Percentiles rank a stretch among this genome's conserved stretches.
phyloP scores from a whole-genome alignment of 2,329 filamentous ascomycete genomes.

The Juglanconis sp. region DNA sequence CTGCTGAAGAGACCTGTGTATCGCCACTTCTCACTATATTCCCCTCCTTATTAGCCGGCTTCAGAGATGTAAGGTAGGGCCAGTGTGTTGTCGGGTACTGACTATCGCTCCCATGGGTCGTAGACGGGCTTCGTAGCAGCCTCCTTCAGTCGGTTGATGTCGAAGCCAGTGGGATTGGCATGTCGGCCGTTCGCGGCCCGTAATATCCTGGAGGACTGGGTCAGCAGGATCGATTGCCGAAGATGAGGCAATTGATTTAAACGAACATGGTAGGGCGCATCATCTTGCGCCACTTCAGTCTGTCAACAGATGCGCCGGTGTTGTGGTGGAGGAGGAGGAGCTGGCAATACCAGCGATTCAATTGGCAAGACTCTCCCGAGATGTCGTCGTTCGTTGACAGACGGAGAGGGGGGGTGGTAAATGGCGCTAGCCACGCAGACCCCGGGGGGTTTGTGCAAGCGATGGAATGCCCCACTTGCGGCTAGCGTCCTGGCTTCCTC shows the following conservation, averaged over 20 bases:
- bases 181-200: constrained; percentile 49
- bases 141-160: constrained; percentile 74
- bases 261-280: constrained; percentile 39
- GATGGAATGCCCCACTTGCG: too few relatives aligned
- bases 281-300: constrained; percentile 21
- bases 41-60: background rate
- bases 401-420: too few relatives aligned
- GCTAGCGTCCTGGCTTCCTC: too few relatives aligned
- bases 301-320: constrained; percentile 11
- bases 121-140: constrained; percentile 62
- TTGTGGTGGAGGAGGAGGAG: background rate
- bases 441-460: too few relatives aligned
- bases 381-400: background rate
- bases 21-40: constrained; percentile 85
- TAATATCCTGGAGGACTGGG: constrained; percentile 40
- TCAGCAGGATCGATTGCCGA: constrained; percentile 3
- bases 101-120: constrained; percentile 67
- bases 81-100: constrained; percentile 30
- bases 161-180: constrained; percentile 89
- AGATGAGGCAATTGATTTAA: background rate
- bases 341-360: background rate
- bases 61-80: too few relatives aligned
- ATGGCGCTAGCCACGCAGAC: too few relatives aligned
- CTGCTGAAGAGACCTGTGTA: constrained; percentile 86
- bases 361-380: background rate